These are phyloP conservation scores for Aspergillus sojae DNA, from an alignment of 2,329 filamentous ascomycete species.

Conservation along the genomic window DNA sequence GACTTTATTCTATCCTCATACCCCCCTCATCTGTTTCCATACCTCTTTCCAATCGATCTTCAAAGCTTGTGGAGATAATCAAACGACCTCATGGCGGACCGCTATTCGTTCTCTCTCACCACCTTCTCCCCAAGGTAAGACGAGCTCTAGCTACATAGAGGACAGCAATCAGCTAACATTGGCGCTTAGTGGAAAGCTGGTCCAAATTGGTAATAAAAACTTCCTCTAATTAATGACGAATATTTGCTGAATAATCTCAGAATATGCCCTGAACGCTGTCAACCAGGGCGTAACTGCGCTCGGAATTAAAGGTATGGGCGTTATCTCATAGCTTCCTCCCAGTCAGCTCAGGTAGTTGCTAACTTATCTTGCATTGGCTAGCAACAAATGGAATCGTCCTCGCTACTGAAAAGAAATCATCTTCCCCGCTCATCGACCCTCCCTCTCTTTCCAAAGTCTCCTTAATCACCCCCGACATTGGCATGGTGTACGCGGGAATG, in stretches of 20 bases:
- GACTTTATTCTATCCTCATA: conserved; percentile 19
- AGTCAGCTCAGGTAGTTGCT: conserved; percentile 15
- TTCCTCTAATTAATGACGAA: background rate
- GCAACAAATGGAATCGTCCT: conserved; percentile 99
- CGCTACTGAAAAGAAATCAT: conserved; percentile 99
- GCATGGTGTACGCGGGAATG: conserved; percentile 99
- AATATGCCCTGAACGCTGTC: conserved; percentile 98
- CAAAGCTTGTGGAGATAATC: conserved; percentile 21
- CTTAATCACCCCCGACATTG: conserved; percentile 97
- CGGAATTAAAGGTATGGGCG: conserved; percentile 84
- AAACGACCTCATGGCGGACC: conserved; percentile 76
- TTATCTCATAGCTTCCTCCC: conserved; percentile 3
- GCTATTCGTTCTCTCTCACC: conserved; percentile 98
- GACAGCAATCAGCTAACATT: conserved; percentile 46
- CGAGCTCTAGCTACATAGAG: conserved; percentile 38
- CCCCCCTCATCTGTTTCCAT: conserved; percentile 9
- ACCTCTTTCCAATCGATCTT: background rate
- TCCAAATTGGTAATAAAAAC: conserved; percentile 78
- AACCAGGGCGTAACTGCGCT: conserved; percentile 98
- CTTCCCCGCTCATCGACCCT: conserved; percentile 93
- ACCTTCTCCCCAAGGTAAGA: conserved; percentile 93
- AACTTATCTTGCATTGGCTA: conserved; percentile 42
- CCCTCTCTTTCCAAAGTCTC: conserved; percentile 96
- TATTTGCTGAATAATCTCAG: conserved; percentile 52
- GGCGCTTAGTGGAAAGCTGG: conserved; percentile 83